Conservation (phyloP, 2,329 filamentous ascomycete genomes). For the Ustulina deusta region DNA sequence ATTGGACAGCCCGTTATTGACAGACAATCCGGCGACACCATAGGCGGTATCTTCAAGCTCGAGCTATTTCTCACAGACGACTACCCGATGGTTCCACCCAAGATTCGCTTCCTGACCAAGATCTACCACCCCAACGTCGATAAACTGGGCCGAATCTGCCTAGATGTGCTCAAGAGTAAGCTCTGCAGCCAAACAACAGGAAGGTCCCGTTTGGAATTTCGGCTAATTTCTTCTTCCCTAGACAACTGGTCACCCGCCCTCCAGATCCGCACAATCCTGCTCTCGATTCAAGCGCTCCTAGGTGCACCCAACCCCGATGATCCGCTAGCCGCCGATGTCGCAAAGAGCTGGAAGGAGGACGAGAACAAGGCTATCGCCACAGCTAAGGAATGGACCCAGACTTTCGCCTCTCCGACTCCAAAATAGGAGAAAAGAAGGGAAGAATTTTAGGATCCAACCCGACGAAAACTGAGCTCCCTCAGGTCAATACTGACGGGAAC, state of each 20-base stretch:
- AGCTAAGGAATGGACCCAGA: constrained; percentile 89
- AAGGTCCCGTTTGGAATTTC: background rate
- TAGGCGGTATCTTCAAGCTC: constrained; percentile 89
- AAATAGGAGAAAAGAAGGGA: constrained; percentile 41
- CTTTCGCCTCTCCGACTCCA: constrained; percentile 73
- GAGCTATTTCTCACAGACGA: constrained; percentile 98
- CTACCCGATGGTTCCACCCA: constrained; percentile 98
- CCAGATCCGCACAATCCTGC: constrained; percentile 97
- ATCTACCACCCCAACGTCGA: constrained; percentile 99
- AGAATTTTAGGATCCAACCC: background rate
- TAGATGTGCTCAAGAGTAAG: constrained; percentile 96
- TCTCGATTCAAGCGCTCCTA: constrained; percentile 96
- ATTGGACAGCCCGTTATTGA: constrained; percentile 5
- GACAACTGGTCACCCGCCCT: constrained; percentile 99
- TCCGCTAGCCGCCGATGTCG: constrained; percentile 96
- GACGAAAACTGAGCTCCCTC: background rate
- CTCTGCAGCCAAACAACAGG: background rate
- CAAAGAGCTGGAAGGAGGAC: constrained; percentile 98
- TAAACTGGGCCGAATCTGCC: constrained; percentile 94
- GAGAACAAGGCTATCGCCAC: constrained; percentile 92
- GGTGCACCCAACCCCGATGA: constrained; percentile 98
- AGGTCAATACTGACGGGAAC: background rate
- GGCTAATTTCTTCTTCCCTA: constrained; percentile 53
- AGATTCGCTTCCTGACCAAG: constrained; percentile 98
- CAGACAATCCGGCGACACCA: background rate